These are phyloP conservation scores for Dacryopinax spathularia DNA, from an alignment of 768 basidiomycete species.

Conservation along the genomic window DNA sequence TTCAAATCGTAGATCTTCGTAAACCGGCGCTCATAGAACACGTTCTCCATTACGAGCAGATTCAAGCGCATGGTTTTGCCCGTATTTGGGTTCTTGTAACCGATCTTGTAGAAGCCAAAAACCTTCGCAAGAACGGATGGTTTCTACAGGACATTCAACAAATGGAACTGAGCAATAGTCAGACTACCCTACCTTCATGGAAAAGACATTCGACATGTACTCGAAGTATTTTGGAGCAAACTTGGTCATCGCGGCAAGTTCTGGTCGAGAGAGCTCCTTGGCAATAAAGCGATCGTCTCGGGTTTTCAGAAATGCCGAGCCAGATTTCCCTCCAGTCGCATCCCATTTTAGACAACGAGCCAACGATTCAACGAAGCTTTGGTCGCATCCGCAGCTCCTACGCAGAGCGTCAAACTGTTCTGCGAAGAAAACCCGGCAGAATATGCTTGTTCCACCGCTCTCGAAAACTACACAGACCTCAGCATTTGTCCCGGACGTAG, in stretches of 20 bases:
- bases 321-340: slow-evolving; percentile 87
- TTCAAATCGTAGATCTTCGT: slow-evolving; percentile 96
- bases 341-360: slow-evolving; percentile 95
- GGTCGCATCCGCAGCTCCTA: slow-evolving; percentile 83
- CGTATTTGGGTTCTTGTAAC: slow-evolving; percentile 59
- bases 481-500: slow-evolving; percentile 3
- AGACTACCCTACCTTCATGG: slow-evolving; percentile 67
- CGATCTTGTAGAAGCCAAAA: slow-evolving; percentile 91
- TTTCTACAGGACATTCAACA: slow-evolving; percentile 35
- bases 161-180: no score
- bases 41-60: slow-evolving; percentile 92
- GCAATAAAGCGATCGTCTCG: slow-evolving; percentile 97
- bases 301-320: slow-evolving; percentile 92
- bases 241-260: slow-evolving; percentile 87
- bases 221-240: slow-evolving; percentile 97
- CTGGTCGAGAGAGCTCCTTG: slow-evolving; percentile 82
- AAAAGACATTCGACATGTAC: slow-evolving; percentile 91
- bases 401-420: slow-evolving; percentile 94
- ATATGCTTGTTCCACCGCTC: slow-evolving; percentile 77
- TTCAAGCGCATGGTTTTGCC: slow-evolving; percentile 83
- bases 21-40: slow-evolving; percentile 86
- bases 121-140: slow-evolving; percentile 92
- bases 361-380: slow-evolving; percentile 84
- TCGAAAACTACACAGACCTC: slow-evolving; percentile 52
- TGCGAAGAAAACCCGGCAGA: slow-evolving; percentile 86